These are phyloP conservation scores for Colletotrichum spinosum DNA, from an alignment of 2,329 filamentous ascomycete species.

Conservation along the genomic window DNA sequence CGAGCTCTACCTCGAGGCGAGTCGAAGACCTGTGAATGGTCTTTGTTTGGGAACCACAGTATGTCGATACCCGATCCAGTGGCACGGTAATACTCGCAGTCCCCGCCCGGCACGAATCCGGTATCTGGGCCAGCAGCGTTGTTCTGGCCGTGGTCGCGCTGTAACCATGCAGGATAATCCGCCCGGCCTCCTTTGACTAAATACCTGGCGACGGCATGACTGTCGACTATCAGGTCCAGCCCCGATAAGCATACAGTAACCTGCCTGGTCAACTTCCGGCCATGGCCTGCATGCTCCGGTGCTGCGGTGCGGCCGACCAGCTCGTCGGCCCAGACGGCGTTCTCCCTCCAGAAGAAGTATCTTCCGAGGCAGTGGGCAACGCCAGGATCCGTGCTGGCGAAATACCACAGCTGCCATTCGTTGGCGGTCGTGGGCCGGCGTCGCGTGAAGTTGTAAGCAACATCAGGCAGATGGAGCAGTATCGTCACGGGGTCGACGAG, in stretches of 20 bases:
- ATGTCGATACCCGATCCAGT: constrained; percentile 61
- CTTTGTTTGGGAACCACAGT: constrained; percentile 69
- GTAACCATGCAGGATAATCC: constrained; percentile 30
- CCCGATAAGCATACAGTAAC: constrained; percentile 70
- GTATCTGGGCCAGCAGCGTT: constrained; percentile 25
- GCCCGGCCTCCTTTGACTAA: constrained; percentile 46
- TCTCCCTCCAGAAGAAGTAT: constrained; percentile 79
- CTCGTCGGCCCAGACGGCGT: constrained; percentile 77
- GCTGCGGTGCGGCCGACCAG: constrained; percentile 48
- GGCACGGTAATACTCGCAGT: background rate
- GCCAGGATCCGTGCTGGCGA: constrained; percentile 75
- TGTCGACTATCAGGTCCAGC: constrained; percentile 74
- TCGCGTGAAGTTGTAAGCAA: constrained; percentile 78
- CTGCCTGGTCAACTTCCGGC: constrained; percentile 43
- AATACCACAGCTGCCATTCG: constrained; percentile 78
- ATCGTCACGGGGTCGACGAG: constrained; percentile 74
- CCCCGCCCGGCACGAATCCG: too few species aligned
- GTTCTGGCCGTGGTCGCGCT: constrained; percentile 37
- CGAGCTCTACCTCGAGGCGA: constrained; percentile 42
- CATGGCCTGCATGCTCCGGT: constrained; percentile 25
- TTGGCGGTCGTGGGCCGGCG: constrained; percentile 66
- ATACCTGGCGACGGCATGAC: constrained; percentile 67
- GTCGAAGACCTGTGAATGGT: constrained; percentile 74
- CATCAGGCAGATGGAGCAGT: constrained; percentile 75
- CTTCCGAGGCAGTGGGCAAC: constrained; percentile 73